Evolutionary conservation across 768 basidiomycete genomes (phyloP), one percentile per base, ranked within the genome.

Genomic region (Neoboletus subvelutipes): DNA sequence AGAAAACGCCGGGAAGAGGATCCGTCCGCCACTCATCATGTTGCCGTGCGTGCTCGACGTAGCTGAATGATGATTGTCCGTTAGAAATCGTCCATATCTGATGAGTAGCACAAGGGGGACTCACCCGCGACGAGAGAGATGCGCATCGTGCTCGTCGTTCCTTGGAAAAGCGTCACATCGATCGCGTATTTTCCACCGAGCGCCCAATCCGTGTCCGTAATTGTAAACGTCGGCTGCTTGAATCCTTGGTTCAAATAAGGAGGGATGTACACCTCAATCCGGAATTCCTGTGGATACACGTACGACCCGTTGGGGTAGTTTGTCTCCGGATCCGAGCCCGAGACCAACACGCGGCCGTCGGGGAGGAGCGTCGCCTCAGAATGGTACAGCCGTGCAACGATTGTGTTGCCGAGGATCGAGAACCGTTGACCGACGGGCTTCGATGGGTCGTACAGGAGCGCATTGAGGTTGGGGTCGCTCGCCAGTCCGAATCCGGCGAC

Each of bases 251-350:
- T 84, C 57, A 92, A 80, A 71, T 96, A 98, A 17, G 90, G 91
- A 7, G 96, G 96, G 64, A 90, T 81, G 74, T 96, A 97, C 28
- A 87, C 85, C 68, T 88, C 80, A 60, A 80, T 81, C 13, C 92
- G 81, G 72, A 91, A 87, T 67, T 95, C 91, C 60, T 94, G 85
- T 0, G 86, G 84, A 64, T 83, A 88, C 36, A 75, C 77, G 53
- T 60, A 52, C 11, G 74, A 54, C n/a, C 69, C 69, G 31, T 76
- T 68, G 26, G 76, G 65, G 43, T 74, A 69, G 40, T 64, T 41
- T 17, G 84, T 84, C 66, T 87, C 74, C 8, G 86, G 88, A 62
- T 88, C 90, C 11, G 87, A 90, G 0, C 90, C 90, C 10, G 90
- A 88, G 39, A 92, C 77, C 45, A 92, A 73, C 31, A 92, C 80